Base-by-base conservation (phyloP, 352 stramenopile species). In the Globisporangium carolinianum region DNA sequence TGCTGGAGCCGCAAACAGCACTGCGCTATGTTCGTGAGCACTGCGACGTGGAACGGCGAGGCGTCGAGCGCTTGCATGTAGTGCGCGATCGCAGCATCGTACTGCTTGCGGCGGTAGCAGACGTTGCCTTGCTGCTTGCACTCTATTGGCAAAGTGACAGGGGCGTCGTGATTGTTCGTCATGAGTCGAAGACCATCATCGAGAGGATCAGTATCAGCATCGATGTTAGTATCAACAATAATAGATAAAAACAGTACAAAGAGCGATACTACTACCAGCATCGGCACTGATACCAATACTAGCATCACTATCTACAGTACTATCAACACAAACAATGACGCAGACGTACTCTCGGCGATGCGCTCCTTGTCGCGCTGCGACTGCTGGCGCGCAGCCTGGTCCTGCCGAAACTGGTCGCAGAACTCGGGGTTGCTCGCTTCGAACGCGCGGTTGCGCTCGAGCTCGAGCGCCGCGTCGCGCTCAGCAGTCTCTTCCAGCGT, bases 391-490 rank as follows among this genome's bases (percentile, higher is more conserved):
- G 87, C 71, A 24, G 73, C 72, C 45, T 91, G 64, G 41, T 94
- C 83, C 8, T 89, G 61, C 57, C 85, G 76, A 63, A 91, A 94
- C 48, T 94, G 81, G 43, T 62, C 73, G 58, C 83, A 94, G 56
- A 94, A 91, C 3, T 86, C 79, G 0, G 77, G 76, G 37, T 94
- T 94, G 53, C 75, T 87, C 39, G 61, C 73, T 55, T 94, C 83
- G 37, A 94, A 94, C 57, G 83, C 76, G 0, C 66, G 67, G 54
- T 91, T 89, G 50, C 77, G 75, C 17, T 85, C 51, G 39, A 85
- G 87, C 43, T 90, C 75, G 4, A 88, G 55, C 24, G 76, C 68
- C 0, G 67, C 69, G 35, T 88, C 77, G 5, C 75, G 69, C 48
- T 77, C 69, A 1, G 69, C 73, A n/a, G 76, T 72, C 54, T 91